phyloP scores from a whole-genome alignment of 78 protist genomes.

The Dictyostelium citrinum region DNA sequence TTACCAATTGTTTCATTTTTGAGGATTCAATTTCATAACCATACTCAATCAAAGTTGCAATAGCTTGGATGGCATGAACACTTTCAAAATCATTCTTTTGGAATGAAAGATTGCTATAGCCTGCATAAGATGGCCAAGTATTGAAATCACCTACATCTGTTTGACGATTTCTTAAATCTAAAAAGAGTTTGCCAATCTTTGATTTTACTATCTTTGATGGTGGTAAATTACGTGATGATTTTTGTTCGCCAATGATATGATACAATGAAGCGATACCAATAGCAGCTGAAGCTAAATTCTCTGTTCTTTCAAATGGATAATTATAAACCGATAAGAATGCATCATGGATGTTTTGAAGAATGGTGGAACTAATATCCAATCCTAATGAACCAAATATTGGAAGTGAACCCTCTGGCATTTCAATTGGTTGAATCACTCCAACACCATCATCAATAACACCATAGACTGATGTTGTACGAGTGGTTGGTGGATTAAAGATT shows the following conservation, averaged over 20 bases:
- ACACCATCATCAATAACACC: conserved; percentile 39
- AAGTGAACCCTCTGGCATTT: conserved; percentile 51
- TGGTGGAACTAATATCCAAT: conserved; percentile 35
- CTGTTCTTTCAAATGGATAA: conserved; percentile 53
- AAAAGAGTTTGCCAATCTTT: neutral
- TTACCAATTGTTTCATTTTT: neutral
- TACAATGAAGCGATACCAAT: conserved; percentile 34
- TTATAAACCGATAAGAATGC: neutral
- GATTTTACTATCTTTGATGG: conserved; percentile 10
- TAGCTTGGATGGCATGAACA: conserved; percentile 58
- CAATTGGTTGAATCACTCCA: conserved; percentile 16
- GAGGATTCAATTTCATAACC: conserved; percentile 12
- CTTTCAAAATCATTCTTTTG: conserved; percentile 36
- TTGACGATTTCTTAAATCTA: conserved; percentile 9
- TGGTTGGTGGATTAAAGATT: conserved; percentile 41
- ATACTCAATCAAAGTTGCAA: conserved; percentile 7
- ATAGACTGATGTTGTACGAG: conserved; percentile 30
- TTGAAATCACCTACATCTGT: conserved; percentile 16
- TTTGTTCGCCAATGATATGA: conserved; percentile 25
- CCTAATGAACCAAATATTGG: conserved; percentile 48
- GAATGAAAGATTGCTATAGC: too few relatives aligned
- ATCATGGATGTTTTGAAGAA: conserved; percentile 49
- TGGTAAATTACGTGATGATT: neutral
- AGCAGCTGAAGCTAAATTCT: conserved; percentile 23
- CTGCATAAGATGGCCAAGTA: conserved; percentile 15